Evolutionary conservation across 495 filamentous ascomycete genomes (phyloP).

Genomic region (Neurospora sp.): DNA sequence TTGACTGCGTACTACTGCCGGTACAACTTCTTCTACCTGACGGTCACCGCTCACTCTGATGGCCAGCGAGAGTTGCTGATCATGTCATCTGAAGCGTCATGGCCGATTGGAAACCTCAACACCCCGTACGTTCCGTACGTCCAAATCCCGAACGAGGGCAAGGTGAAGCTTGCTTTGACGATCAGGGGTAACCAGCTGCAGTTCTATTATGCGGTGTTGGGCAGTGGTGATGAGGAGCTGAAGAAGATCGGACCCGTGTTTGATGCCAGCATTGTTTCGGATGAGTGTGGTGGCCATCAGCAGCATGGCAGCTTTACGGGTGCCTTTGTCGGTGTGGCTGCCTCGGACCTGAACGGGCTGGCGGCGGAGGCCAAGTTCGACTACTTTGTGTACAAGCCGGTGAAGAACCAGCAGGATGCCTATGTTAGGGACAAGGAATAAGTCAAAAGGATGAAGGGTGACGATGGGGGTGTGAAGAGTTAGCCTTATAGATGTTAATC

Average conservation of each 20-base stretch:
- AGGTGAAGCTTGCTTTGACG: slow-evolving; percentile 36
- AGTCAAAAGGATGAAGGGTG: not conserved
- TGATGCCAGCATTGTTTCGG: slow-evolving; percentile 42
- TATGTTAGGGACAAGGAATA: slow-evolving; percentile 20
- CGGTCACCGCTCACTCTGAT: slow-evolving; percentile 43
- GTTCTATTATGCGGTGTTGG: slow-evolving; percentile 38
- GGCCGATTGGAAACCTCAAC: slow-evolving; percentile 35
- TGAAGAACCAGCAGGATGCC: slow-evolving; percentile 34
- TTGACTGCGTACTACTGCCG: slow-evolving; percentile 49
- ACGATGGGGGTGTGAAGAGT: not conserved
- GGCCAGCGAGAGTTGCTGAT: slow-evolving; percentile 44
- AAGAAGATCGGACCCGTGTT: slow-evolving; percentile 41
- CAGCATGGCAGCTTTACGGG: slow-evolving; percentile 48
- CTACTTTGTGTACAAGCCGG: slow-evolving; percentile 41
- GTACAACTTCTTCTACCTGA: slow-evolving; percentile 49
- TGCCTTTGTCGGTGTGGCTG: slow-evolving; percentile 45
- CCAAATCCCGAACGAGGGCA: slow-evolving; percentile 39
- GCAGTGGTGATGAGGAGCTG: slow-evolving; percentile 24
- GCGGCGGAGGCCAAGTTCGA: slow-evolving; percentile 38
- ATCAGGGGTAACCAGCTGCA: slow-evolving; percentile 38
- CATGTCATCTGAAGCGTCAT: slow-evolving; percentile 39
- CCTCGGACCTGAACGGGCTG: slow-evolving; percentile 43
- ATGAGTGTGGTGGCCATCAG: slow-evolving; percentile 48
- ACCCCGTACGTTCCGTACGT: slow-evolving; percentile 24
- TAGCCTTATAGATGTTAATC: not conserved